Conservation (phyloP, 164 flowering plant genomes). For the Piper betle region DNA sequence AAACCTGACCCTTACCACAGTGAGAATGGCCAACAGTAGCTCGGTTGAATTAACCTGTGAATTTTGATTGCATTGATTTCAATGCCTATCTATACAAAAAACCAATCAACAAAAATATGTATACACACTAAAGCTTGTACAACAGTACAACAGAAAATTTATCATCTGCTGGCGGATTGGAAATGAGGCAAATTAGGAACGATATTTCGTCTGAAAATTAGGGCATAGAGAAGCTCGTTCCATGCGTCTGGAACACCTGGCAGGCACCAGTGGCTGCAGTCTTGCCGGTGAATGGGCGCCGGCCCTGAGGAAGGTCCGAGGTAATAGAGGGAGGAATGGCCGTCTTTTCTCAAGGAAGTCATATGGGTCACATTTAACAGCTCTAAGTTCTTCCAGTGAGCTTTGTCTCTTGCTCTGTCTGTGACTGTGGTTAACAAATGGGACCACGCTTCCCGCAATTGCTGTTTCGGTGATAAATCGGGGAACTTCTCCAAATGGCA, state of each 20-base stretch:
- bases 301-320: constrained; percentile 30
- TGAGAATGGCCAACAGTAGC: no score
- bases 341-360: constrained; percentile 74
- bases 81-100: no score
- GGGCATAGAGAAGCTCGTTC: constrained; percentile 77
- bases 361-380: constrained; percentile 54
- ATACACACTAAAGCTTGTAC: no score
- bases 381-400: constrained; percentile 13
- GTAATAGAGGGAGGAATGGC: constrained; percentile 76
- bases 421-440: constrained; percentile 22
- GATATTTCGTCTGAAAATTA: constrained; percentile 31
- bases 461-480: constrained; percentile 39
- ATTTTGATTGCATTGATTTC: no score
- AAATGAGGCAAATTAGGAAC: not conserved
- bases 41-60: no score
- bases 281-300: constrained; percentile 64
- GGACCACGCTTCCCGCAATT: constrained; percentile 28
- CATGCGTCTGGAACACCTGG: constrained; percentile 93
- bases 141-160: no score
- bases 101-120: no score
- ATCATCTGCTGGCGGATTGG: not conserved
- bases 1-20: no score
- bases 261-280: constrained; percentile 98
- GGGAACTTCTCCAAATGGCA: constrained; percentile 80
- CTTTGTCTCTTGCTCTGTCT: constrained; percentile 23